These are phyloP conservation scores for Aspergillus niger DNA, from an alignment of 2,329 filamentous ascomycete genomes.

Conservation along the genomic window DNA sequence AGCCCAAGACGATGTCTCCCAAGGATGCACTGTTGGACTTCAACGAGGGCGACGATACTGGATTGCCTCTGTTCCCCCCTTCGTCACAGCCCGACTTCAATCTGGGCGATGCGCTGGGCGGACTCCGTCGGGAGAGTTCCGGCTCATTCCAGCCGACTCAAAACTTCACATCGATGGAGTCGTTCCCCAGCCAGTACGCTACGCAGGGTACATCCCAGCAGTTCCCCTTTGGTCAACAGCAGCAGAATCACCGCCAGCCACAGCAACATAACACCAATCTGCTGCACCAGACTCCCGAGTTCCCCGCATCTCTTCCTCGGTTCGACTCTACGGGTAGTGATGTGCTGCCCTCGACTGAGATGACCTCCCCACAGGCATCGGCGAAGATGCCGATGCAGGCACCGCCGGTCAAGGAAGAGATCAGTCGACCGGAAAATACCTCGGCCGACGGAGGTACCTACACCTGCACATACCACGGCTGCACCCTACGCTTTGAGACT, in stretches of 20 bases:
- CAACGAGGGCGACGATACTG: conserved; percentile 67
- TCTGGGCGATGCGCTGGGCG: conserved; percentile 39
- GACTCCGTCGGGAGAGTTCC: conserved; percentile 40
- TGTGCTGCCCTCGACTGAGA: conserved; percentile 31
- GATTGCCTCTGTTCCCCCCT: conserved; percentile 67
- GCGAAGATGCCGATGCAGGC: conserved; percentile 39
- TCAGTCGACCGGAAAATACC: conserved; percentile 62
- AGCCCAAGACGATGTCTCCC: conserved; percentile 88
- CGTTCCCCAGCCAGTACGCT: conserved; percentile 44
- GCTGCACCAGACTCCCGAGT: conserved; percentile 55
- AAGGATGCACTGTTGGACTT: conserved; percentile 90
- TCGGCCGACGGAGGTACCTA: conserved; percentile 83
- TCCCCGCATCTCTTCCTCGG: conserved; percentile 60
- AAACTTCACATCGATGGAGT: conserved; percentile 46
- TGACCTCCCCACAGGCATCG: conserved; percentile 38
- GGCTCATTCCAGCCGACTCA: conserved; percentile 38
- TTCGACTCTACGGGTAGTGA: conserved; percentile 65
- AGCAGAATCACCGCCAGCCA: conserved; percentile 26
- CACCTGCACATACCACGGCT: conserved; percentile 94
- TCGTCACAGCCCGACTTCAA: conserved; percentile 56
- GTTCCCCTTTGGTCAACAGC: conserved; percentile 47
- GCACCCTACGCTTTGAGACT: conserved; percentile 83
- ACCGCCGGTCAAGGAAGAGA: conserved; percentile 36
- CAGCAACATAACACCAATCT: conserved; percentile 34
- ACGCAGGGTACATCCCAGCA: conserved; percentile 52